Conservation (phyloP, 2,329 filamentous ascomycete species). For the Nemania diffusa region DNA sequence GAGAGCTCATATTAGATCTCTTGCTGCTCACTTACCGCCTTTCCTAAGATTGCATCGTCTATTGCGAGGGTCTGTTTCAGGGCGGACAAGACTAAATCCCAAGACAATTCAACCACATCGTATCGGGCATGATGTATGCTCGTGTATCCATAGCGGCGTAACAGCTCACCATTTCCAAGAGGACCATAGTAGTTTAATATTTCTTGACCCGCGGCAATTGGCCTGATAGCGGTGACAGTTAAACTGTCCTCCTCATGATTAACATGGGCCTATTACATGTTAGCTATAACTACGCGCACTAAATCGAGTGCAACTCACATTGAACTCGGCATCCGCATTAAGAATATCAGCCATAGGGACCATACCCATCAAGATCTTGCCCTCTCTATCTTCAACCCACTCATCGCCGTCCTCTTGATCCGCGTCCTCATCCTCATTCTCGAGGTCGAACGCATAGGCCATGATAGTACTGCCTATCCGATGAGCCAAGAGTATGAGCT, state of each 20-base stretch:
- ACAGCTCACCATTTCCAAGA: conserved; percentile 81
- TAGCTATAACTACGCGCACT: conserved; percentile 3
- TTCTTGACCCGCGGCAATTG: conserved; percentile 77
- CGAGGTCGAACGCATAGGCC: conserved; percentile 91
- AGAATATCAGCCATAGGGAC: conserved; percentile 90
- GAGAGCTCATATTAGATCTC: not conserved
- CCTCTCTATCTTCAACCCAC: conserved; percentile 72
- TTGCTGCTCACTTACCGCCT: conserved; percentile 52
- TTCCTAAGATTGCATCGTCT: conserved; percentile 53
- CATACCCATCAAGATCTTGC: conserved; percentile 77
- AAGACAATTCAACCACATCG: conserved; percentile 83
- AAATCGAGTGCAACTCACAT: conserved; percentile 60
- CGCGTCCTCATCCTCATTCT: conserved; percentile 61
- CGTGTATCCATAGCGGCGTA: conserved; percentile 89
- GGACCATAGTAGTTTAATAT: conserved; percentile 92
- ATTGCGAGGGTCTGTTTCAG: conserved; percentile 54
- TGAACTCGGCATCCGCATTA: conserved; percentile 89
- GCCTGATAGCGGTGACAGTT: conserved; percentile 76
- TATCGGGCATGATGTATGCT: conserved; percentile 79
- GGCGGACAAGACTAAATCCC: conserved; percentile 65
- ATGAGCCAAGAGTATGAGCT: conserved; percentile 69
- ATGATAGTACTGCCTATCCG: conserved; percentile 89
- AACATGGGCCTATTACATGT: conserved; percentile 58
- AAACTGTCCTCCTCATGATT: conserved; percentile 66
- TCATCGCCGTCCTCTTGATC: conserved; percentile 70